Conservation (phyloP, 1,284 basidiomycete genomes). For the Testicularia cyperi region DNA sequence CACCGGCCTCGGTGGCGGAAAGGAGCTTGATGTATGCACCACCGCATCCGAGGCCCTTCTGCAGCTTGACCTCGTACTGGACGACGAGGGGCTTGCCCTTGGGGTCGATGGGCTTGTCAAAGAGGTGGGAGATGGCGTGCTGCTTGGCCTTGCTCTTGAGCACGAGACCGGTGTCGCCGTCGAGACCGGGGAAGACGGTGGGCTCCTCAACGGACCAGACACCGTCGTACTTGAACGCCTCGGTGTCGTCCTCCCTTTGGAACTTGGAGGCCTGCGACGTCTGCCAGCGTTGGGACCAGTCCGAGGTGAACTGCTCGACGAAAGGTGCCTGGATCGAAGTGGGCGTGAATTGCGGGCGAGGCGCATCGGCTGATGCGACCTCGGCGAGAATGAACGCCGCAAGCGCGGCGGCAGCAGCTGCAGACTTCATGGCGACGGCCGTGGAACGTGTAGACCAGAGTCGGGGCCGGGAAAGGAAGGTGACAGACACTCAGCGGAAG, state of each 20-base stretch:
- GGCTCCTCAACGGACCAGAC: constrained; percentile 96
- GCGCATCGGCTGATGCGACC: constrained; percentile 15
- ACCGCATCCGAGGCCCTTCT: constrained; percentile 98
- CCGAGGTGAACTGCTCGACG: constrained; percentile 92
- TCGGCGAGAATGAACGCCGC: constrained; percentile 33
- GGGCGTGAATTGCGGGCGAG: constrained; percentile 65
- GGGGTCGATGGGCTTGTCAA: constrained; percentile 77
- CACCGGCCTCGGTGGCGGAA: constrained; percentile 61
- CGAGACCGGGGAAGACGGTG: constrained; percentile 66
- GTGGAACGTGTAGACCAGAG: background rate
- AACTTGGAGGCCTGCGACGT: constrained; percentile 94
- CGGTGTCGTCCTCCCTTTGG: constrained; percentile 49
- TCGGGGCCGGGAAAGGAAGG: background rate
- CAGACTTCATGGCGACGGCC: constrained; percentile 22
- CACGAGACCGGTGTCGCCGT: constrained; percentile 60
- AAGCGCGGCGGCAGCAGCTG: constrained; percentile 26
- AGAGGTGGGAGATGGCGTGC: constrained; percentile 95
- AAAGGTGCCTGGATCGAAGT: constrained; percentile 86
- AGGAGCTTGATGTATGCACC: constrained; percentile 98
- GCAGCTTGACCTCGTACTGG: constrained; percentile 94
- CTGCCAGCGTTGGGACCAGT: constrained; percentile 90
- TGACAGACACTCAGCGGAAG: background rate
- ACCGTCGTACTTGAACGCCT: constrained; percentile 85
- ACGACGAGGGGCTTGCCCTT: constrained; percentile 86
- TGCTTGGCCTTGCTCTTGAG: constrained; percentile 81